These are phyloP conservation scores for Acer saccharum DNA, from an alignment of 345 rosid genomes.

Conservation along the genomic window DNA sequence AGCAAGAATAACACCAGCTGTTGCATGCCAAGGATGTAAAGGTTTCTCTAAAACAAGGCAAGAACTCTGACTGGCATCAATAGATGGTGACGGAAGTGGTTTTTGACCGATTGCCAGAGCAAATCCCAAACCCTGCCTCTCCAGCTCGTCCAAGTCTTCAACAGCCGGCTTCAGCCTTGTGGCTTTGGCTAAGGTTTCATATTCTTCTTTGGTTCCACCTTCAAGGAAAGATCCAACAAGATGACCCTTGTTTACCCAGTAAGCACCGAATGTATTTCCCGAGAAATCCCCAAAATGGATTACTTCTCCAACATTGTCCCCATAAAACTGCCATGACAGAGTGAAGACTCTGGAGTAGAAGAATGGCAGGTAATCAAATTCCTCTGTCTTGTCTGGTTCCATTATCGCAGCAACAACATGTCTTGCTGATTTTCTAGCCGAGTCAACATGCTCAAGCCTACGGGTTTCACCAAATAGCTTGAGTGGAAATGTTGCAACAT, in stretches of 20 bases:
- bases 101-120: slow-evolving; percentile 55
- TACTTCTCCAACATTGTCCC: slow-evolving; percentile 79
- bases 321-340: slow-evolving; percentile 93
- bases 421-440: slow-evolving; percentile 79
- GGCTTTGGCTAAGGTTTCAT: slow-evolving; percentile 77
- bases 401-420: slow-evolving; percentile 77
- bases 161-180: slow-evolving; percentile 63
- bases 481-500: slow-evolving; percentile 91
- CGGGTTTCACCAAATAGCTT: slow-evolving; percentile 73
- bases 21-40: slow-evolving; percentile 61
- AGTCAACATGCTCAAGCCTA: slow-evolving; percentile 96
- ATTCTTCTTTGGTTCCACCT: slow-evolving; percentile 93
- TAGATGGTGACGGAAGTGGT: slow-evolving; percentile 31
- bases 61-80: slow-evolving; percentile 24
- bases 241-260: slow-evolving; percentile 81
- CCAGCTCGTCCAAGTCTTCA: slow-evolving; percentile 59
- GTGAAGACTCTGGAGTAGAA: slow-evolving; percentile 91
- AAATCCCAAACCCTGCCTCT: slow-evolving; percentile 61
- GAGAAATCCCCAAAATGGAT: slow-evolving; percentile 86
- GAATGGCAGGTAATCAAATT: slow-evolving; percentile 85
- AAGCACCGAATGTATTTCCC: slow-evolving; percentile 74
- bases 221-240: slow-evolving; percentile 92
- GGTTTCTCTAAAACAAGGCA: slow-evolving; percentile 53
- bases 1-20: slow-evolving; percentile 74
- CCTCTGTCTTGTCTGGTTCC: slow-evolving; percentile 70